Percentiles rank a stretch among this genome's conserved stretches.
These are phyloP conservation scores for Podaxis carcinomalis DNA, from an alignment of 768 basidiomycete species.

Conservation along the genomic window DNA sequence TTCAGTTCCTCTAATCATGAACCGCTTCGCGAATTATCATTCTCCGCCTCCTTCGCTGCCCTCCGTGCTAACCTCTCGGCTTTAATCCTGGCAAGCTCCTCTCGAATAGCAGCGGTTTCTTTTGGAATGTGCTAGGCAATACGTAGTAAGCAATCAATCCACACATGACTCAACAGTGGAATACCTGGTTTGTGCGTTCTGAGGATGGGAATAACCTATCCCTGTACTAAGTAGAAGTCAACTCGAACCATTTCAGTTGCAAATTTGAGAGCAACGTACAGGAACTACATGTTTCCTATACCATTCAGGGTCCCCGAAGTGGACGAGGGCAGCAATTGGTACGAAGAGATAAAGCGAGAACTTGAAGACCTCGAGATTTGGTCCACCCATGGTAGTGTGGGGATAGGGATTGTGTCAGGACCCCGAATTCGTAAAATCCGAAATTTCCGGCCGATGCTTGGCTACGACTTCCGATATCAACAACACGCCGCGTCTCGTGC, in stretches of 20 bases:
- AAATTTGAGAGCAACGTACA: constrained; percentile 30
- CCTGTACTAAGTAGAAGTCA: constrained; percentile 48
- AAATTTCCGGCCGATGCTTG: background rate
- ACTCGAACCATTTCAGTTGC: background rate
- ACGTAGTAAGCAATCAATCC: background rate
- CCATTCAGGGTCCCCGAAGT: constrained; percentile 89
- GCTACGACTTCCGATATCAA: background rate
- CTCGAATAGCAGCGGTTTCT: constrained; percentile 59
- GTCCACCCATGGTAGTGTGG: constrained; percentile 49
- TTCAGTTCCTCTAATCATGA: constrained; percentile 16
- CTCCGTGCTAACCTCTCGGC: constrained; percentile 50
- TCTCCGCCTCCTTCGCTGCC: constrained; percentile 36
- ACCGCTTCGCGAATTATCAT: constrained; percentile 18
- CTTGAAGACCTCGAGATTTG: constrained; percentile 88
- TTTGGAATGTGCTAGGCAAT: constrained; percentile 52
- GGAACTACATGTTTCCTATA: constrained; percentile 75
- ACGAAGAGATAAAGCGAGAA: constrained; percentile 85
- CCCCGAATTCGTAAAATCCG: background rate
- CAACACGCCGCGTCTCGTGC: background rate
- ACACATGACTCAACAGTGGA: background rate
- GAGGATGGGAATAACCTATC: constrained; percentile 66
- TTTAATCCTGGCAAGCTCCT: constrained; percentile 70
- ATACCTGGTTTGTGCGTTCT: constrained; percentile 51
- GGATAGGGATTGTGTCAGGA: background rate
- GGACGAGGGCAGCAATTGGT: constrained; percentile 73